These are phyloP conservation scores for Pseudogymnoascus sp. DNA, from an alignment of 2,329 filamentous ascomycete species.

Conservation along the genomic window DNA sequence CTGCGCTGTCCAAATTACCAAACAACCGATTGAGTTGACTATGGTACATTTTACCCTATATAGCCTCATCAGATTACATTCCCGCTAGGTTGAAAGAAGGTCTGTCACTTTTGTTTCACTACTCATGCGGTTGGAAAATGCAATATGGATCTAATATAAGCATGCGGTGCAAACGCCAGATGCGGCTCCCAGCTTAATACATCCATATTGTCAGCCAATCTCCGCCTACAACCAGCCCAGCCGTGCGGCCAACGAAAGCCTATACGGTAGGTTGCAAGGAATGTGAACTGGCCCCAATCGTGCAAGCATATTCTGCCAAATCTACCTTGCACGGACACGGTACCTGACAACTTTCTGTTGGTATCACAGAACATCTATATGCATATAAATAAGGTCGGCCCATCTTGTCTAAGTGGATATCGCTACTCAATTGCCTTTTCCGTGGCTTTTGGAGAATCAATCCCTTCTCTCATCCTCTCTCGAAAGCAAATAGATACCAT, in stretches of 20 bases:
- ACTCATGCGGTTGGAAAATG: neutral
- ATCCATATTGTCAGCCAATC: slow-evolving; percentile 1
- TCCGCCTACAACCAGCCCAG: neutral
- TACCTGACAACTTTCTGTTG: neutral
- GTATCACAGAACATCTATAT: neutral
- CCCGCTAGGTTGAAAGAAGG: neutral
- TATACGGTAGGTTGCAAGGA: neutral
- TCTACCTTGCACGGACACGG: neutral
- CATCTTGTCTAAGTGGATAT: neutral
- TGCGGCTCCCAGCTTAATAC: neutral
- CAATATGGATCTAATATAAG: slow-evolving; percentile 4
- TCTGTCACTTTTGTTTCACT: neutral
- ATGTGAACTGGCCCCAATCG: neutral
- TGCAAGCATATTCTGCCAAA: slow-evolving; percentile 9
- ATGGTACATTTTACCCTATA: neutral
- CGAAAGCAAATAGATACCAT: neutral
- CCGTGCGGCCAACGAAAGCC: neutral
- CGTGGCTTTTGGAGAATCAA: neutral
- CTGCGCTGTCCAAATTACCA: neutral
- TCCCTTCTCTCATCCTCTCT: neutral
- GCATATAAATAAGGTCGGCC: neutral
- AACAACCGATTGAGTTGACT: neutral
- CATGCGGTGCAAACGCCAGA: neutral
- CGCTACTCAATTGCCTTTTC: neutral
- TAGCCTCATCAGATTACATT: neutral